Evolutionary conservation across 2,329 filamentous ascomycete species (phyloP), one percentile per base, ranked within the genome.

Genomic region (Ophiostoma sp.): DNA sequence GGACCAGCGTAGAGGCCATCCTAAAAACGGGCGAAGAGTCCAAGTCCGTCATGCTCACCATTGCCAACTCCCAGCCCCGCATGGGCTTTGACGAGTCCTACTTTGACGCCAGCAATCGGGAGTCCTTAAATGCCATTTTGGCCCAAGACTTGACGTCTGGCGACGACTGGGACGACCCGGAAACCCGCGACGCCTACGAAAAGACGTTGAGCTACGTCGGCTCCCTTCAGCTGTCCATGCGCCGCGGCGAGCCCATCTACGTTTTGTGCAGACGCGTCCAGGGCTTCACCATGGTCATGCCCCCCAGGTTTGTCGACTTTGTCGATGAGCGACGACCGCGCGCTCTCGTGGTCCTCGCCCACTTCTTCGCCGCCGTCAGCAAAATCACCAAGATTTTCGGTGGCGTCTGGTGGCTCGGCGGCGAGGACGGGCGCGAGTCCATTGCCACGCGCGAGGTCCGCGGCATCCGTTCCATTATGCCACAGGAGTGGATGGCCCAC

Each of bases 191-290:
- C 1, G 77, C 78, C 17, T 79, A 79, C 74, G 78, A 79, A 68
- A 77, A 78, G 69, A 76, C 78, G 6, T 75, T 79, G 11, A 77
- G 75, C 70, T 79, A 78, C 39, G 74, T 79, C 4, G 78, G 78
- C 33, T 78, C 77, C 25, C 72, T 79, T 15, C 78, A 79, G 50
- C 71, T 74, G 2, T 74, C 76, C 52, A 76, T 78, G 33, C 75
- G 76, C 70, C 77, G 76, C 45, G 78, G 79, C 39, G 80, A 81
- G 76, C 79, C 80, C 3, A 75, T 78, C 25, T 79, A 81, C 50
- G 78, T 79, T 0, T 45, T 81, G 31, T 75, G 77, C 64, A 74
- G 78, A 3, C 75, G 78, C 2, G 69, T 79, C 42, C 78, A 79
- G 72, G 74, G 74, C 4, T 79, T 79, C 50, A 76, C 78, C 45